These are phyloP conservation scores for Ceratocystis albifundus DNA, from an alignment of 2,329 filamentous ascomycete genomes.

Conservation along the genomic window DNA sequence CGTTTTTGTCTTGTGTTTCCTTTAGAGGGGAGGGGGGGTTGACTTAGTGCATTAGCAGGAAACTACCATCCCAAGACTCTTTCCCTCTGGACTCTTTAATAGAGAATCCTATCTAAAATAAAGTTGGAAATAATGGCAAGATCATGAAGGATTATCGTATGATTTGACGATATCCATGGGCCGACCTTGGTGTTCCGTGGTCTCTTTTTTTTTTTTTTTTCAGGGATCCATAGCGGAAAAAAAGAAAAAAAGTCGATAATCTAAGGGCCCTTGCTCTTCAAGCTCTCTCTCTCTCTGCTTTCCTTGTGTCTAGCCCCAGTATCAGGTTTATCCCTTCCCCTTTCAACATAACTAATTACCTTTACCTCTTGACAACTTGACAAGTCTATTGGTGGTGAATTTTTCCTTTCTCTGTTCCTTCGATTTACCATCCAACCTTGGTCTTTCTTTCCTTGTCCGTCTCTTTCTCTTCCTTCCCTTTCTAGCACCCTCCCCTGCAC, in stretches of 20 bases:
- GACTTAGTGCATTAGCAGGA: neutral
- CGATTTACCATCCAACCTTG: neutral
- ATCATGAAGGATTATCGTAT: conserved; percentile 21
- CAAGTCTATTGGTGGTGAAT: neutral
- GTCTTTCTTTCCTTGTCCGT: conserved; percentile 8
- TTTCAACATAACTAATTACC: neutral
- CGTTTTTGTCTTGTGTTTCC: too few species aligned
- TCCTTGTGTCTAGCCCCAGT: neutral
- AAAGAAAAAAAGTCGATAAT: neutral
- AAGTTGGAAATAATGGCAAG: conserved; percentile 23
- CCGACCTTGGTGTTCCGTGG: conserved; percentile 13
- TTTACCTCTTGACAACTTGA: too few species aligned
- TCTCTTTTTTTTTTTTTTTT: conserved; percentile 14
- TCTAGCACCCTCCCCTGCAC: neutral
- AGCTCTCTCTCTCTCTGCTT: neutral
- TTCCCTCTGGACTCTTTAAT: neutral
- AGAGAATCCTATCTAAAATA: conserved; percentile 17
- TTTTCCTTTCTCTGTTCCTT: neutral
- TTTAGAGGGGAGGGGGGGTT: too few species aligned
- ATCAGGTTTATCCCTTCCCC: neutral
- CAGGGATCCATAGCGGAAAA: neutral
- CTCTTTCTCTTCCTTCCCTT: neutral
- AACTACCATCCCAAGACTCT: neutral
- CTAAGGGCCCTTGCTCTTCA: neutral
- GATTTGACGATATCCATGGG: conserved; percentile 16